These are phyloP conservation scores for Fusarium marasasianum DNA, from an alignment of 2,329 filamentous ascomycete genomes.

Conservation along the genomic window DNA sequence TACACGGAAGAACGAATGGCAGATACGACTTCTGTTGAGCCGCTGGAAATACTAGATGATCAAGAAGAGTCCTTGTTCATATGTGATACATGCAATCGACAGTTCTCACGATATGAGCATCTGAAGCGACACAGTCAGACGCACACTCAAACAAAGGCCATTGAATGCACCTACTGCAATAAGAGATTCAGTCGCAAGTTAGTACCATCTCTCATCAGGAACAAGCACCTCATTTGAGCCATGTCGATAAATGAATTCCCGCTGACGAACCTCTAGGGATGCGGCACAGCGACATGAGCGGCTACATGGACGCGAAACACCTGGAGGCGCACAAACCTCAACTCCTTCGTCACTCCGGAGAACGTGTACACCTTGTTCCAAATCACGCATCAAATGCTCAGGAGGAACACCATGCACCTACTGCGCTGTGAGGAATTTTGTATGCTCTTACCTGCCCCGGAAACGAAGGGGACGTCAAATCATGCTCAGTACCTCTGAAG, in stretches of 20 bases:
- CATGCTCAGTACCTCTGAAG: background rate
- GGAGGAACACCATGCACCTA: background rate
- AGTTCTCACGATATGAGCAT: background rate
- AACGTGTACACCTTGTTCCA: background rate
- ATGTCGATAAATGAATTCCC: background rate
- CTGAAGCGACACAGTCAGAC: background rate
- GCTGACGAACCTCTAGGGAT: fast-evolving
- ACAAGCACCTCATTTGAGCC: background rate
- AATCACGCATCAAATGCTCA: background rate
- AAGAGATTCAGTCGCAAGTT: background rate
- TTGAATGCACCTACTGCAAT: background rate
- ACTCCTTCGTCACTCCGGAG: background rate
- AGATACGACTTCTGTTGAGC: background rate
- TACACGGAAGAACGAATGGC: background rate
- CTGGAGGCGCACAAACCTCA: background rate
- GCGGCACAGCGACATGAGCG: background rate
- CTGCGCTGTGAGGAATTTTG: background rate
- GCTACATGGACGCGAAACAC: background rate
- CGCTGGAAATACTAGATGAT: background rate
- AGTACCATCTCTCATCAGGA: fast-evolving
- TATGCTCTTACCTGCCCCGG: background rate
- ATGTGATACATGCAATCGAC: background rate
- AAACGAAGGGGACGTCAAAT: background rate
- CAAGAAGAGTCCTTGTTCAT: background rate
- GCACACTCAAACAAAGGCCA: background rate